Evolutionary conservation across 2,329 filamentous ascomycete species (phyloP).

Genomic region (Nigrospora sphaerica): DNA sequence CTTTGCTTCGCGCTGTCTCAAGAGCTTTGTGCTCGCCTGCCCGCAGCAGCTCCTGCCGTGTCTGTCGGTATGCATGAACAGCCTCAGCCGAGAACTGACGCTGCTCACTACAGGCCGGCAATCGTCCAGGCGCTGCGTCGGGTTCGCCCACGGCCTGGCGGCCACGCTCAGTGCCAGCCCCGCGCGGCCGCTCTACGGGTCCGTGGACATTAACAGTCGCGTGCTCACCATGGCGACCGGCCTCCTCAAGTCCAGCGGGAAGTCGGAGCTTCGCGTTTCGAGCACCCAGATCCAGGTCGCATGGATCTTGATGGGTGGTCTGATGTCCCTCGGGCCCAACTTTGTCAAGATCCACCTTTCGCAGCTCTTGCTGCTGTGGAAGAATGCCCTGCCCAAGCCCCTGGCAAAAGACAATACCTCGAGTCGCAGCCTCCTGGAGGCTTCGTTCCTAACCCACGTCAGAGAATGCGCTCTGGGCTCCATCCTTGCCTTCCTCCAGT

Average conservation of each 20-base stretch:
- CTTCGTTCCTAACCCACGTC: constrained; percentile 89
- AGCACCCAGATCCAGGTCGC: constrained; percentile 95
- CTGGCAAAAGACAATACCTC: constrained; percentile 87
- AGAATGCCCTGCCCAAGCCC: constrained; percentile 91
- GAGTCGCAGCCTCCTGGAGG: constrained; percentile 76
- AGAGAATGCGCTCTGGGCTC: constrained; percentile 90
- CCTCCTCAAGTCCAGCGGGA: constrained; percentile 84
- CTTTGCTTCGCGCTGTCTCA: constrained; percentile 77
- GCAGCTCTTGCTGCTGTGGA: constrained; percentile 89
- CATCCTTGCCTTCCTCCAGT: constrained; percentile 86
- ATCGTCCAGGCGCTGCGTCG: constrained; percentile 76
- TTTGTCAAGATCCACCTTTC: constrained; percentile 98
- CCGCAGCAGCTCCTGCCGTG: constrained; percentile 87
- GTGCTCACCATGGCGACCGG: constrained; percentile 88
- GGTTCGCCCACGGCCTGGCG: constrained; percentile 86
- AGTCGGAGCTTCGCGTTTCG: constrained; percentile 83
- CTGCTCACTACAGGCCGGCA: constrained; percentile 69
- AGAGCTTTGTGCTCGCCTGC: constrained; percentile 80
- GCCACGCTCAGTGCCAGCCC: constrained; percentile 87
- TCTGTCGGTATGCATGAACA: constrained; percentile 95
- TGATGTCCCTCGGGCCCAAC: constrained; percentile 95
- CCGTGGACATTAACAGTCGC: constrained; percentile 88
- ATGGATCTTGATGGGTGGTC: constrained; percentile 91
- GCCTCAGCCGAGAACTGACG: constrained; percentile 77
- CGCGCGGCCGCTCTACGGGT: constrained; percentile 83